phyloP scores from a whole-genome alignment of 1,284 basidiomycete genomes.

The Fomitopsis pinicola region DNA sequence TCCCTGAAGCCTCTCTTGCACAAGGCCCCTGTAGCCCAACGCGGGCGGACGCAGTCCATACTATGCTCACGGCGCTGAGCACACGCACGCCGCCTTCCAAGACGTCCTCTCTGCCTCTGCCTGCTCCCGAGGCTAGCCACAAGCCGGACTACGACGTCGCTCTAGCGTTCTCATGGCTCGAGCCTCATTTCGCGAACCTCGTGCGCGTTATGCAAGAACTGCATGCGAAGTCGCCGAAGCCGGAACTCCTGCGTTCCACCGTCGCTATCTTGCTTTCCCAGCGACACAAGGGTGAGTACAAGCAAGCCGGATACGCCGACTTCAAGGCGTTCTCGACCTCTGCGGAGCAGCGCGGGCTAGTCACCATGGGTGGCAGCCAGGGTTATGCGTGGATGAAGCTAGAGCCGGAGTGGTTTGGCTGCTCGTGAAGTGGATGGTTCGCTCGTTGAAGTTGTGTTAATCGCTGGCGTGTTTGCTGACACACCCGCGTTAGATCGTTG shows the following conservation, averaged over 20 bases:
- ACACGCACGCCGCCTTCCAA: not conserved
- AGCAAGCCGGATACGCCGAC: constrained; percentile 27
- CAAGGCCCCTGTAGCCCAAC: not conserved
- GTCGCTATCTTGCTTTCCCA: constrained; percentile 35
- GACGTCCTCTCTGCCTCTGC: not conserved
- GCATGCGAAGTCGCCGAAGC: not conserved
- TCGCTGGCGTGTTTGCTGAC: too few species aligned
- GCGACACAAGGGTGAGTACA: constrained; percentile 33
- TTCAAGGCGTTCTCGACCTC: constrained; percentile 36
- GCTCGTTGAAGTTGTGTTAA: not conserved
- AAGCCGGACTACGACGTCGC: not conserved
- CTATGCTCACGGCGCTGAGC: not conserved
- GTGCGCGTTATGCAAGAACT: not conserved
- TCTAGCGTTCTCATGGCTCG: not conserved
- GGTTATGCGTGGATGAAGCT: constrained; percentile 45
- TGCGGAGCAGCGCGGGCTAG: constrained; percentile 41
- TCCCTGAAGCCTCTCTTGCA: too few species aligned
- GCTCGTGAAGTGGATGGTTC: not conserved
- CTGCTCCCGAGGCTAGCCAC: not conserved
- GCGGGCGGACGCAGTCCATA: not conserved
- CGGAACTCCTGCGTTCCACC: constrained; percentile 28
- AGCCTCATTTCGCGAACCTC: not conserved
- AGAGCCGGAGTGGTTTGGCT: constrained; percentile 11
- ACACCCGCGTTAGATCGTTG: too few species aligned
- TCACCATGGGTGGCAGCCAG: constrained; percentile 42